These are phyloP conservation scores for Lachancea mirantina DNA, from an alignment of 805 yeast genomes.

Conservation along the genomic window DNA sequence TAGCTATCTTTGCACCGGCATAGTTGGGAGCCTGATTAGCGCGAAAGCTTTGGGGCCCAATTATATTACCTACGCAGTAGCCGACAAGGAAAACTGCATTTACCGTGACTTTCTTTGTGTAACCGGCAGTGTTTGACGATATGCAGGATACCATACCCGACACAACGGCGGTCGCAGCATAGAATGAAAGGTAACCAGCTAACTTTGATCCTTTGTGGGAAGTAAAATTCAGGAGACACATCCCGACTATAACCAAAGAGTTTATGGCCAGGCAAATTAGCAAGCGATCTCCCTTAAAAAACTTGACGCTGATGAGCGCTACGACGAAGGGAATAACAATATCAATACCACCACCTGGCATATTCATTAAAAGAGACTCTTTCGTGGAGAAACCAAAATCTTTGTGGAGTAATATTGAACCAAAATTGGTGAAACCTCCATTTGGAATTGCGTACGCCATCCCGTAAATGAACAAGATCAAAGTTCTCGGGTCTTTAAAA, in stretches of 20 bases:
- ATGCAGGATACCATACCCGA: constrained; percentile 6
- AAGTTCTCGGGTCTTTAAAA: constrained; percentile 35
- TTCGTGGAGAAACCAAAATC: constrained; percentile 30
- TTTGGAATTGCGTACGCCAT: constrained; percentile 32
- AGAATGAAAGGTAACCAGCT: constrained; percentile 17
- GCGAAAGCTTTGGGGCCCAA: constrained; percentile 47
- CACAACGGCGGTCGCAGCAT: constrained; percentile 2
- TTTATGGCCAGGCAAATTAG: constrained; percentile 4
- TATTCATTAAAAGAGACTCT: constrained; percentile 31
- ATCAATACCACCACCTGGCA: constrained; percentile 33
- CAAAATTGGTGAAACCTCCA: constrained; percentile 43
- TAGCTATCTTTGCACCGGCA: constrained; percentile 31
- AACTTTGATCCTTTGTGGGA: constrained; percentile 18
- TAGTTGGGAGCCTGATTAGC: constrained; percentile 40
- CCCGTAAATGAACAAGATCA: constrained; percentile 31
- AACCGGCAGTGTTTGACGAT: constrained; percentile 36
- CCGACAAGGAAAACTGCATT: constrained; percentile 2
- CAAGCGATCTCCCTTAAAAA: constrained; percentile 7
- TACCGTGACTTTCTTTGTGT: constrained; percentile 28
- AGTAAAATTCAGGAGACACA: constrained; percentile 31
- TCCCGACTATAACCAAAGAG: constrained; percentile 8
- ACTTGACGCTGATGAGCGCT: constrained; percentile 3
- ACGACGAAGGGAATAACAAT: constrained; percentile 15
- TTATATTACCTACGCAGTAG: constrained; percentile 9
- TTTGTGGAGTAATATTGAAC: constrained; percentile 32